Percentiles rank a stretch among this genome's conserved stretches.
These are phyloP conservation scores for Trypanosoma mega DNA, from an alignment of 208 protist species.

Conservation along the genomic window DNA sequence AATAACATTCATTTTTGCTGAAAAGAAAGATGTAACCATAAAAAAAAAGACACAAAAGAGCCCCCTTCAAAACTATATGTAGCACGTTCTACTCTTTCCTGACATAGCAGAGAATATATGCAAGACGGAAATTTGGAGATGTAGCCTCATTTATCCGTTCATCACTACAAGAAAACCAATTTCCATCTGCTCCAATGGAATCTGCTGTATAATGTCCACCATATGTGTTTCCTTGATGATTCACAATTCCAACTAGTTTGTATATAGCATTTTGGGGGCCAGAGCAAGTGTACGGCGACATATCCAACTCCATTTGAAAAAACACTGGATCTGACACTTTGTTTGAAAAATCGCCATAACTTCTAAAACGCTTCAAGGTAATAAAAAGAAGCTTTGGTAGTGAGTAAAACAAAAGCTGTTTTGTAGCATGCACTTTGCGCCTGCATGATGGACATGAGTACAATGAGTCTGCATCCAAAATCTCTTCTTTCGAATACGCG, in stretches of 20 bases:
- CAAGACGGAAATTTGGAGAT: slow-evolving; percentile 44
- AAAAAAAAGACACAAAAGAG: slow-evolving; percentile 6
- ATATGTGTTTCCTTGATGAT: slow-evolving; percentile 89
- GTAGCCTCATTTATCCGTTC: slow-evolving; percentile 42
- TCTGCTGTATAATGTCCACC: slow-evolving; percentile 93
- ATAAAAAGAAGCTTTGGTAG: slow-evolving; percentile 78
- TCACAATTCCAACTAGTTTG: slow-evolving; percentile 78
- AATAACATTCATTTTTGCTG: background rate
- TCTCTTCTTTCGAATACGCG: slow-evolving; percentile 73
- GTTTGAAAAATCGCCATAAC: slow-evolving; percentile 74
- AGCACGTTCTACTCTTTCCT: slow-evolving; percentile 9
- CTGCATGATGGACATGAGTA: slow-evolving; percentile 69
- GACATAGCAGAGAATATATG: slow-evolving; percentile 86
- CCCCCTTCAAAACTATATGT: background rate
- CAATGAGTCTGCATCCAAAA: slow-evolving; percentile 61
- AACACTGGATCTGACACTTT: slow-evolving; percentile 61
- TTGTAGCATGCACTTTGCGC: slow-evolving; percentile 64
- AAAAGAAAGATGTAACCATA: slow-evolving; percentile 9
- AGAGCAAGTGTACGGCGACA: slow-evolving; percentile 69
- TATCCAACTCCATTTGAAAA: slow-evolving; percentile 67
- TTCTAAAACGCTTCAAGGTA: slow-evolving; percentile 83
- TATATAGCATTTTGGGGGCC: slow-evolving; percentile 55
- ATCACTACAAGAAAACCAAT: slow-evolving; percentile 89
- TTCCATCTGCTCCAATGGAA: slow-evolving; percentile 43
- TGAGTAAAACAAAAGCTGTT: slow-evolving; percentile 79